Conservation (phyloP, 2,329 filamentous ascomycete species). For the Eurotiales sp. region DNA sequence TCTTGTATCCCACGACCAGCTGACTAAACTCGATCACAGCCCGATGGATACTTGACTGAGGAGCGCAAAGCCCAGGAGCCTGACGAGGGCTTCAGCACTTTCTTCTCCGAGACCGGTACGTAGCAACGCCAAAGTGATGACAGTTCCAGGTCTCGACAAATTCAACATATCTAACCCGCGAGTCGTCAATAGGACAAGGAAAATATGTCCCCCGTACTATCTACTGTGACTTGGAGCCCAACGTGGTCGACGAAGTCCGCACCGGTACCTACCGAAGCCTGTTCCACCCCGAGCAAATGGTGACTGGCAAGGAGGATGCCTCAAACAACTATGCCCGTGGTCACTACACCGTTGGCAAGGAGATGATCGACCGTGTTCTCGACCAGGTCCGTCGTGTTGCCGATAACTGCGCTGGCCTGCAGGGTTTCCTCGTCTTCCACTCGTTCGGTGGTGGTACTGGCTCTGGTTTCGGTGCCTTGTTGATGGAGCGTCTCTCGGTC, state of each 20-base stretch:
- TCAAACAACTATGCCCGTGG: slow-evolving; percentile 99
- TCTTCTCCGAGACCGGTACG: slow-evolving; percentile 99
- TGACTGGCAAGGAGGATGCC: slow-evolving; percentile 99
- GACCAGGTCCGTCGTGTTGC: slow-evolving; percentile 97
- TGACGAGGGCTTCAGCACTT: slow-evolving; percentile 98
- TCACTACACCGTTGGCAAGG: slow-evolving; percentile 99
- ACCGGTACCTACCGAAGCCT: slow-evolving; percentile 93
- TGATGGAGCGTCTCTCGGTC: slow-evolving; percentile 98
- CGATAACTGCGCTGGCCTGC: slow-evolving; percentile 95
- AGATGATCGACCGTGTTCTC: slow-evolving; percentile 95
- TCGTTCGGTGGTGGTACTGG: slow-evolving; percentile 98
- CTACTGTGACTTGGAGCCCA: slow-evolving; percentile 99
- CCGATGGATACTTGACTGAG: slow-evolving; percentile 97
- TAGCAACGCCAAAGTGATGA: slow-evolving; percentile 20
- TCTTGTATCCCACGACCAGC: slow-evolving; percentile 16
- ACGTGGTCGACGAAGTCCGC: slow-evolving; percentile 98
- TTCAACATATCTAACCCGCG: slow-evolving; percentile 11
- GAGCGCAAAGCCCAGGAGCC: slow-evolving; percentile 91
- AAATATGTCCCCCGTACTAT: slow-evolving; percentile 99
- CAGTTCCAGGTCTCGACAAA: slow-evolving; percentile 5
- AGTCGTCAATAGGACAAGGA: slow-evolving; percentile 69
- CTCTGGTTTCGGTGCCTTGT: slow-evolving; percentile 94
- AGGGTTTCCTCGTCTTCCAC: slow-evolving; percentile 99
- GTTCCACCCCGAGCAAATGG: slow-evolving; percentile 99
- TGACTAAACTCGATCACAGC: slow-evolving; percentile 52